phyloP scores from a whole-genome alignment of 164 flowering plant species.

The Vitis riparia region DNA sequence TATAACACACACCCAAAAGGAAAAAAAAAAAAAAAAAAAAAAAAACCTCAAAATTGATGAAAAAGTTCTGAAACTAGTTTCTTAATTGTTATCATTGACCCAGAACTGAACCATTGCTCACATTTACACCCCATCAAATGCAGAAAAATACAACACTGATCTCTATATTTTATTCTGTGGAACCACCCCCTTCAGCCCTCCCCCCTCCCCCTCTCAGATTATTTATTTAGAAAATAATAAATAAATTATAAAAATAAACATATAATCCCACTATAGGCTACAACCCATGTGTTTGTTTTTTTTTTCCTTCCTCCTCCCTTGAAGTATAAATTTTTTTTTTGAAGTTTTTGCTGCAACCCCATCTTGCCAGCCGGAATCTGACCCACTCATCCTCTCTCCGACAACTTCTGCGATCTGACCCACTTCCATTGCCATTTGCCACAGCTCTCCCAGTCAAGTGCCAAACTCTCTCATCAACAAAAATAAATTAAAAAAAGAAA shows the following conservation, averaged over 20 bases:
- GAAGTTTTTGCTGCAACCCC: neutral
- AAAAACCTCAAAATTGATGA: too few species aligned
- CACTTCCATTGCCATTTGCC: neutral
- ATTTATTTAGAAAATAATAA: conserved; percentile 38
- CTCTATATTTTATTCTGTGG: conserved; percentile 17
- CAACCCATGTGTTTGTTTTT: conserved; percentile 7
- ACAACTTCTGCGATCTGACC: neutral
- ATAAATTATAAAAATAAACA: conserved; percentile 34
- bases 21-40: neutral
- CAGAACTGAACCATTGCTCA: conserved; percentile 4
- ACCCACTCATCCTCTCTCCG: conserved; percentile 4
- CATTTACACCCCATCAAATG: conserved; percentile 15
- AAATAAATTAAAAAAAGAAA: neutral
- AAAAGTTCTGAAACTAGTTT: too few species aligned
- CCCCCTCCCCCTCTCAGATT: conserved; percentile 14
- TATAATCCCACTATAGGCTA: conserved; percentile 17
- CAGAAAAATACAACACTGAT: conserved; percentile 9
- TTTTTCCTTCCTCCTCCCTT: neutral
- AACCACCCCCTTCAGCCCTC: conserved; percentile 13
- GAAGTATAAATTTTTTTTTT: neutral
- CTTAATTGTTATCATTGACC: too few species aligned
- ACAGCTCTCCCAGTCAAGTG: too few species aligned
- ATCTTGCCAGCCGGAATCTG: neutral
- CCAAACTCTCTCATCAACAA: neutral
- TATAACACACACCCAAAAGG: neutral